Evolutionary conservation across 2,329 filamentous ascomycete species (phyloP).

Genomic region (Coniella lustricola): DNA sequence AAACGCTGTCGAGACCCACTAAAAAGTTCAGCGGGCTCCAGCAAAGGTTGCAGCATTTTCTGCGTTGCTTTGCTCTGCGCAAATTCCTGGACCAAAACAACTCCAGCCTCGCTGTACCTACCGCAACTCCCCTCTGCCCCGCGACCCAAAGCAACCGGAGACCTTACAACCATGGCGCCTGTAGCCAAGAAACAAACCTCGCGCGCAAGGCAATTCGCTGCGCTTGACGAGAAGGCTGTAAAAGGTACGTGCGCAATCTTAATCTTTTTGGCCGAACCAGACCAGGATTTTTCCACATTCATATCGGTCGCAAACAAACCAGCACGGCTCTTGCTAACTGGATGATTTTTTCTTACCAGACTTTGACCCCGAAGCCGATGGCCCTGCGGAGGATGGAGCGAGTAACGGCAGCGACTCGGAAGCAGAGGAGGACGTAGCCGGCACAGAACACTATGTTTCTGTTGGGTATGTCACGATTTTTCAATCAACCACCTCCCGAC

Average conservation of each 20-base stretch:
- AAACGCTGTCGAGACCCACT: constrained; percentile 8
- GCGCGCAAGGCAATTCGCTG: constrained; percentile 53
- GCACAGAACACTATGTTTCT: constrained; percentile 78
- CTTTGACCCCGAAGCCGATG: constrained; percentile 70
- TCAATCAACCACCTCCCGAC: no score
- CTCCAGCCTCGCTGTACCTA: no score
- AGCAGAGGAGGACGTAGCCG: constrained; percentile 44
- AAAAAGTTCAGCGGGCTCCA: constrained; percentile 17
- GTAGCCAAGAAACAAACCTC: constrained; percentile 30
- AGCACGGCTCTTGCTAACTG: not conserved
- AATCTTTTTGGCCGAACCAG: no score
- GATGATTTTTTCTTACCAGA: constrained; percentile 41
- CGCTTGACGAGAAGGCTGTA: constrained; percentile 53
- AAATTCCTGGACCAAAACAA: no score
- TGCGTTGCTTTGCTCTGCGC: constrained; percentile 1
- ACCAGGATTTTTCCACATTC: no score
- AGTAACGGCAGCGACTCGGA: constrained; percentile 44
- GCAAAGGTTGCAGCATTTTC: constrained; percentile 12
- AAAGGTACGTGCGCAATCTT: constrained; percentile 43
- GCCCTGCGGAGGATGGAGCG: constrained; percentile 42
- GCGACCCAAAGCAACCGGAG: no score
- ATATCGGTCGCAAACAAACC: not conserved
- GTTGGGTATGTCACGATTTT: constrained; percentile 52
- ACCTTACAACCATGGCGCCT: constrained; percentile 41
- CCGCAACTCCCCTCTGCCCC: no score